A percentile compares a stretch with the other conserved stretches of the same genome.
phyloP scores from a whole-genome alignment of 495 filamentous ascomycete species.

The Penicilliopsis zonata region DNA sequence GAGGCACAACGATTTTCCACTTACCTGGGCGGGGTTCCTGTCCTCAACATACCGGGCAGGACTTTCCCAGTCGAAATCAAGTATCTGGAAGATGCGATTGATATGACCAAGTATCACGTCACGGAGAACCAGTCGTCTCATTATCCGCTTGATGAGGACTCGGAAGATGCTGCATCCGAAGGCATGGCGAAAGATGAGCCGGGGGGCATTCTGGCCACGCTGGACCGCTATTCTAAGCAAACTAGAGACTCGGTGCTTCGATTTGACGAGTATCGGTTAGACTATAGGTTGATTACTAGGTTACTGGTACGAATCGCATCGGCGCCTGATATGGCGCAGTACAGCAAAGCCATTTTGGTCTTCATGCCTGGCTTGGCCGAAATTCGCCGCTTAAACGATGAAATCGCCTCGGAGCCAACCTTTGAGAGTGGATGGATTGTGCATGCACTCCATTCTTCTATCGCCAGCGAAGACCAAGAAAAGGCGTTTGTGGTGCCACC shows the following conservation, averaged over 20 bases:
- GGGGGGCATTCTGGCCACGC: constrained; percentile 29
- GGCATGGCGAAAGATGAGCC: constrained; percentile 18
- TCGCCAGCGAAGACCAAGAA: constrained; percentile 94
- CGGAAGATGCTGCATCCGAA: constrained; percentile 36
- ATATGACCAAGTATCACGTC: constrained; percentile 59
- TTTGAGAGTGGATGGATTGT: constrained; percentile 67
- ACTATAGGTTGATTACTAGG: constrained; percentile 67
- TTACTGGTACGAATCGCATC: constrained; percentile 62
- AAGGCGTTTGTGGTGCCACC: constrained; percentile 79
- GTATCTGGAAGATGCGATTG: constrained; percentile 85
- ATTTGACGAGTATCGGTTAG: constrained; percentile 78
- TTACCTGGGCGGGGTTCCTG: constrained; percentile 73
- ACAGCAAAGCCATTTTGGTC: constrained; percentile 84
- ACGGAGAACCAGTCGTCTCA: constrained; percentile 36
- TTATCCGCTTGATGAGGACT: constrained; percentile 31
- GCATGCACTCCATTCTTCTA: constrained; percentile 82
- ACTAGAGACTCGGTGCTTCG: constrained; percentile 61
- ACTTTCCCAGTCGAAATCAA: constrained; percentile 84
- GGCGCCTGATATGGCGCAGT: constrained; percentile 48
- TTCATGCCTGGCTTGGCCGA: constrained; percentile 92
- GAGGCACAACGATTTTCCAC: constrained; percentile 83
- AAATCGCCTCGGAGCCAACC: constrained; percentile 55
- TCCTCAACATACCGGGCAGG: constrained; percentile 79
- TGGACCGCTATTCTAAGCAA: constrained; percentile 60
- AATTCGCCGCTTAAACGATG: constrained; percentile 76